Base-by-base conservation (phyloP, 345 rosid species). In the Citrus inodora region DNA sequence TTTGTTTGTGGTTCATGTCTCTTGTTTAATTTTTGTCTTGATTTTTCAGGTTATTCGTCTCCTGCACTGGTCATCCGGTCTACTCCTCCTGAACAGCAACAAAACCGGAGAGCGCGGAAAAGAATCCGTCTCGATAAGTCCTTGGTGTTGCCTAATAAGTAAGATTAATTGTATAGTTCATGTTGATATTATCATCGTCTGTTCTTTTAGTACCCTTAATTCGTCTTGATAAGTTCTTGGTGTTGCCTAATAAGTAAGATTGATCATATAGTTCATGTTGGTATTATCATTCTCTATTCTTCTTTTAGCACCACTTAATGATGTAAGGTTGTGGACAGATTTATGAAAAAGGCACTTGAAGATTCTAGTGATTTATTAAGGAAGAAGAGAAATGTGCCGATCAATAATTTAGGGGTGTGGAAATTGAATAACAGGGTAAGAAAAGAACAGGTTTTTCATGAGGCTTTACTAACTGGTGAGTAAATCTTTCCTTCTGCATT, bases 61-160 rank as follows among this genome's bases (percentile, higher is more conserved):
- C 93, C 94, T 79, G 88, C 84, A 32, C 76, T 93, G 70, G 88
- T 58, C 56, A 77, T 93, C 38, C 85, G 83, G 79, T 82, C 97
- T 24, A 77, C 87, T 77, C 97, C 99, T 78, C 92, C 87, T 6
- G 84, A 69, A 75, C 86, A 73, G 78, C 86, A 80, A 78, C 89
- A 87, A 33, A 80, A 67, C 22, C 78, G 40, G 72, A 82, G 80
- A 83, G 71, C 46, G 62, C 83, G 83, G 83, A 93, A 88, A 84
- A 86, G 88, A 80, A 83, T 71, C 51, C 78, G 77, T 60, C 91
- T 90, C 81, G 99, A 95, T 83, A 84, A 80, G 73, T 66, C 79
- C 66, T 80, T 88, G 24, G 94, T 90, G 68, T 70, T 95, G 82
- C 79, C 85, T 27, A 93, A 95, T 82, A 85, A 81, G 99, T 93